Percentiles rank a stretch among this genome's conserved stretches.
phyloP scores from a whole-genome alignment of 129 eudicot genomes.

The Flaveria robusta region DNA sequence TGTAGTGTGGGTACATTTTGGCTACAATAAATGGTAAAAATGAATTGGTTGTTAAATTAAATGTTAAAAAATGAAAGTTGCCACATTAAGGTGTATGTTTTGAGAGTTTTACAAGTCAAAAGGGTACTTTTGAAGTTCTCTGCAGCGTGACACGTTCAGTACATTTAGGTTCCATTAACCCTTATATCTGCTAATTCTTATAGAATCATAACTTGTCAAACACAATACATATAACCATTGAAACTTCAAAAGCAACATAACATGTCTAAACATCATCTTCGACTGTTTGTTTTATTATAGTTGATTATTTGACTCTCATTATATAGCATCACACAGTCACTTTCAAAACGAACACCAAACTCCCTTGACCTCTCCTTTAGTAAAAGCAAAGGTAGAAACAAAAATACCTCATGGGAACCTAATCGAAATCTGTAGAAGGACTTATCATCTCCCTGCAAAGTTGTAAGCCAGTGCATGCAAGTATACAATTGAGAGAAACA shows the following conservation, averaged over 20 bases:
- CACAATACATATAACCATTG: neutral
- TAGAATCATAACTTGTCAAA: neutral
- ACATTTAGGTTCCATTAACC: neutral
- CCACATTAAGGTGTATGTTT: neutral
- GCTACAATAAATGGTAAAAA: neutral
- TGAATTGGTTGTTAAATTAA: neutral
- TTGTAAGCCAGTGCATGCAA: conserved; percentile 14
- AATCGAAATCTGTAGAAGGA: conserved; percentile 85
- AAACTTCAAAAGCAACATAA: conserved; percentile 5
- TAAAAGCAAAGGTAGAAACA: conserved; percentile 5
- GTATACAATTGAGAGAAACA: neutral
- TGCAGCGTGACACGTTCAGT: neutral
- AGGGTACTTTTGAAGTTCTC: neutral
- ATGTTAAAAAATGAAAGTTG: neutral
- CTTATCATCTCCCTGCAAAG: conserved; percentile 83
- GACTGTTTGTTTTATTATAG: neutral
- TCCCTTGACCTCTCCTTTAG: neutral
- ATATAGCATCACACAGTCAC: neutral
- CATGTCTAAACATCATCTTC: conserved; percentile 1
- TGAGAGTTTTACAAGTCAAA: neutral
- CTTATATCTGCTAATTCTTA: neutral
- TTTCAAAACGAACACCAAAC: neutral
- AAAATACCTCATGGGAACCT: conserved; percentile 83
- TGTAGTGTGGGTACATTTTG: neutral
- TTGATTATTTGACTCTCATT: neutral